Evolutionary conservation across 2,329 filamentous ascomycete genomes (phyloP).

Genomic region (Hortaea sp.): DNA sequence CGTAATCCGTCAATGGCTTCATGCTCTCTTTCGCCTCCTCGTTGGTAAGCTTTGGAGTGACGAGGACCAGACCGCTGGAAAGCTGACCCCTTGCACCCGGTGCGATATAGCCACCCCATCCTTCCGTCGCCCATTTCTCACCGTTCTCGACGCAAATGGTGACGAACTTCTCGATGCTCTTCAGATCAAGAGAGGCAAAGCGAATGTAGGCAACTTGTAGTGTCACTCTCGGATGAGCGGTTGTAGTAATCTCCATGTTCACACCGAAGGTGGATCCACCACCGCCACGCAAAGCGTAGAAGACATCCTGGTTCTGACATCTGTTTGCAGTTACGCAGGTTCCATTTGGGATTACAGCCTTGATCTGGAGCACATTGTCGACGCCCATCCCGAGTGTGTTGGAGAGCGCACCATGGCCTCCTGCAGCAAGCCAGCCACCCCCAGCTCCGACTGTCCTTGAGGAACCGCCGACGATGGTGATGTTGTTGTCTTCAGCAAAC

Average conservation of each 20-base stretch:
- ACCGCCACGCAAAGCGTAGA: constrained; percentile 41
- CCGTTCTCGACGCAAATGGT: constrained; percentile 6
- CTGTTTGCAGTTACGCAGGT: constrained; percentile 16
- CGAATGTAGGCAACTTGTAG: constrained; percentile 9
- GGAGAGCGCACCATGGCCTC: constrained; percentile 14
- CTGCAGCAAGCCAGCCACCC: constrained; percentile 17
- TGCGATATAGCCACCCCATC: constrained; percentile 11
- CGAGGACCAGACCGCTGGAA: constrained; percentile 4
- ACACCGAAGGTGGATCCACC: constrained; percentile 32
- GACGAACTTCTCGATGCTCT: constrained; percentile 7
- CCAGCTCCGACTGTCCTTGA: constrained; percentile 14
- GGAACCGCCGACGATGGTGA: constrained; percentile 14
- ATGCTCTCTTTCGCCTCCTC: constrained; percentile 3
- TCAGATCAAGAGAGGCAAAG: constrained; percentile 5
- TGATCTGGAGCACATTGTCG: constrained; percentile 16
- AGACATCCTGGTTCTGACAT: constrained; percentile 40
- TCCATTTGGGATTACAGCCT: constrained; percentile 15
- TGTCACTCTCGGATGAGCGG: constrained; percentile 8
- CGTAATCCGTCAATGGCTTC: constrained; percentile 2
- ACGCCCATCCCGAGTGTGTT: constrained; percentile 17
- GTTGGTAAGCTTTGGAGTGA: constrained; percentile 6
- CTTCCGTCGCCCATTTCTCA: constrained; percentile 9
- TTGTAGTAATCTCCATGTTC: constrained; percentile 10
- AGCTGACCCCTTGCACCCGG: constrained; percentile 2
- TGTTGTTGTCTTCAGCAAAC: constrained; percentile 10